Evolutionary conservation across 805 yeast genomes (phyloP).

Genomic region (Lipomyces yamanashiensis): DNA sequence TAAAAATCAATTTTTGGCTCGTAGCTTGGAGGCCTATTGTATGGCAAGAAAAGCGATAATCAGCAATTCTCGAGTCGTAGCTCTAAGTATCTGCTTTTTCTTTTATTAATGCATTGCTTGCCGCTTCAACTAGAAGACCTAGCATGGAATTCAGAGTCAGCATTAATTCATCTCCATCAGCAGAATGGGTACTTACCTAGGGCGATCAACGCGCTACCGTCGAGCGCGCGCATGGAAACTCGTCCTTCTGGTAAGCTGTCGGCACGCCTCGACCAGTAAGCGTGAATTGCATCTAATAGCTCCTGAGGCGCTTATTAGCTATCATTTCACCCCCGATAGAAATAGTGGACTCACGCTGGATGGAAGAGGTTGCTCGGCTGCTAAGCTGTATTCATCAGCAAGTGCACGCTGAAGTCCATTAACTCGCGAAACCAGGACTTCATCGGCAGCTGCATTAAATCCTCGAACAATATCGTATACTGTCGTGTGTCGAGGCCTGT

Average conservation of each 20-base stretch:
- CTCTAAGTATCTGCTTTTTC: neutral
- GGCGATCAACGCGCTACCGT: slow-evolving; percentile 7
- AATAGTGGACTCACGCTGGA: neutral
- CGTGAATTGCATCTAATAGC: neutral
- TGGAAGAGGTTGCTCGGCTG: neutral
- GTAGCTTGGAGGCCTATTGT: neutral
- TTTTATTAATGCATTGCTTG: neutral
- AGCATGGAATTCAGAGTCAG: neutral
- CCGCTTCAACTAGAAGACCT: neutral
- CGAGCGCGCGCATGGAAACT: neutral
- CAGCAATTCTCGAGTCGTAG: neutral
- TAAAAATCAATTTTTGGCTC: neutral
- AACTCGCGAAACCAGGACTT: neutral
- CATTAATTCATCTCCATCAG: neutral
- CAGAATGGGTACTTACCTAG: neutral
- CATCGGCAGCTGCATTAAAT: neutral
- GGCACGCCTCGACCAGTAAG: slow-evolving; percentile 1
- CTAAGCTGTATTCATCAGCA: neutral
- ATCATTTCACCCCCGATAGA: neutral
- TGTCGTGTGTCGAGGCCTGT: neutral
- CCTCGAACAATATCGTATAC: neutral
- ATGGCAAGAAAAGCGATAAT: neutral
- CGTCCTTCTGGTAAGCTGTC: neutral
- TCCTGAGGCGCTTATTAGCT: neutral
- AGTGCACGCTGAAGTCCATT: neutral